Evolutionary conservation across 768 basidiomycete species (phyloP), one percentile per base, ranked within the genome.

Genomic region (Russula abietina): DNA sequence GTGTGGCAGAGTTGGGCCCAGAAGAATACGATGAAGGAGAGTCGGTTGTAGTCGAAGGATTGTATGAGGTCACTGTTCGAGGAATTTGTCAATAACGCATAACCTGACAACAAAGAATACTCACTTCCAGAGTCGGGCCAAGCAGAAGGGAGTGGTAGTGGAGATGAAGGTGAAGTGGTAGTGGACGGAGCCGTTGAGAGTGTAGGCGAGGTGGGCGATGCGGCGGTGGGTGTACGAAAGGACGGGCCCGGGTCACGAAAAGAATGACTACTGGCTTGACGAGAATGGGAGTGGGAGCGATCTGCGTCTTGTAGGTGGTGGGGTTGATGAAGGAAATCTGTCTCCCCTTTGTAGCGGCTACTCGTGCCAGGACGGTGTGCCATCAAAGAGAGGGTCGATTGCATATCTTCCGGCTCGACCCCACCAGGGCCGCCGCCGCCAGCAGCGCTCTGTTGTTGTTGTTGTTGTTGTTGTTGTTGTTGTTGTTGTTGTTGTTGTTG

Each of bases 241-340:
- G 87, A 87, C 84, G 87, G 86, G 83, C 80, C 77, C 55, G 84
- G 78, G 79, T 83, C 83, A 81, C 83, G 86, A 86, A 87, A 87
- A 84, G 86, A 87, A 84, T 86, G 84, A 53, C 69, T 77, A 69
- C 72, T 76, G 70, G 71, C 69, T 65, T 75, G 75, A 53, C 78
- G 73, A 57, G 74, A 69, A 73, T n/a, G n/a, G n/a, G n/a, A n/a
- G n/a, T 73, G 57, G 50, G 69, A 66, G 70, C 72, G 65, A 72
- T 72, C 80, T 67, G 76, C 65, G 67, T 78, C 75, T 38, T 77
- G 79, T 56, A 74, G 68, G 50, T 74, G 71, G 60, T 76, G 66
- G 14, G 51, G 32, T 50, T 71, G 70, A 57, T 71, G 65, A 50
- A 73, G 61, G 45, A 67, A 67, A 68, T 71, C 68, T 62, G 71